A percentile compares a stretch with the other conserved stretches of the same genome.
These are phyloP conservation scores for Alternaria triticimaculans DNA, from an alignment of 2,329 filamentous ascomycete species.

Conservation along the genomic window DNA sequence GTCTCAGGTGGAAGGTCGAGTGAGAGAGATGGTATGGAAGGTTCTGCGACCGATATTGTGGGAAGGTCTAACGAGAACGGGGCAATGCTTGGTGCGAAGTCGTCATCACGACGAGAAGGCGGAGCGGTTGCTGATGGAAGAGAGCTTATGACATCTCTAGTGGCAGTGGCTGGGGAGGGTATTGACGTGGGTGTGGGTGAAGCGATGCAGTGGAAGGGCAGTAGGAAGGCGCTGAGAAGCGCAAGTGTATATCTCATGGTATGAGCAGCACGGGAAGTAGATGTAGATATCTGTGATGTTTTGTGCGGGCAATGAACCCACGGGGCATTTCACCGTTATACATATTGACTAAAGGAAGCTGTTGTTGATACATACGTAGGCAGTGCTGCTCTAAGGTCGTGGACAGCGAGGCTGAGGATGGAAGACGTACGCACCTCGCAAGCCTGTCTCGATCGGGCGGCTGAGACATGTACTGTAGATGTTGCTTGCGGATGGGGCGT, in stretches of 20 bases:
- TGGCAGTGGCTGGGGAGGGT: conserved; percentile 7
- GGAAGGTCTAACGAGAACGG: conserved; percentile 19
- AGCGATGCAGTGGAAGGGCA: conserved; percentile 14
- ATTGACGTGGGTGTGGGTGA: conserved; percentile 9
- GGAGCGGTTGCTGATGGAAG: conserved; percentile 8
- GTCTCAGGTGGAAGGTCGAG: conserved; percentile 19
- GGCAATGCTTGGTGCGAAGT: conserved; percentile 13
- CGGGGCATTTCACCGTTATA: conserved; percentile 3
- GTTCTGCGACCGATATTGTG: conserved; percentile 14
- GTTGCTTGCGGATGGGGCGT: neutral
- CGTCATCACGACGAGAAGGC: conserved; percentile 17
- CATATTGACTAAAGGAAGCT: conserved; percentile 8
- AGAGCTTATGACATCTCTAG: conserved; percentile 7
- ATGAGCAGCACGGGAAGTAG: conserved; percentile 9
- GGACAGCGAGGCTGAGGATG: conserved; percentile 22
- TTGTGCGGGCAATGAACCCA: neutral
- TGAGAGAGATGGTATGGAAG: conserved; percentile 13
- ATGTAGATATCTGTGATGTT: conserved; percentile 3
- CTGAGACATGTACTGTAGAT: conserved; percentile 1
- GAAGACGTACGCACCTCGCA: neutral
- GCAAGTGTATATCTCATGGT: conserved; percentile 19
- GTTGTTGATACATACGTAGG: conserved; percentile 8
- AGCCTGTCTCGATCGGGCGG: neutral
- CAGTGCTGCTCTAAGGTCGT: conserved; percentile 3
- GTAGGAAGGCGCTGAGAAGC: conserved; percentile 19